Base-by-base conservation (phyloP, 257 asterid species). In the Ocimum tenuiflorum region DNA sequence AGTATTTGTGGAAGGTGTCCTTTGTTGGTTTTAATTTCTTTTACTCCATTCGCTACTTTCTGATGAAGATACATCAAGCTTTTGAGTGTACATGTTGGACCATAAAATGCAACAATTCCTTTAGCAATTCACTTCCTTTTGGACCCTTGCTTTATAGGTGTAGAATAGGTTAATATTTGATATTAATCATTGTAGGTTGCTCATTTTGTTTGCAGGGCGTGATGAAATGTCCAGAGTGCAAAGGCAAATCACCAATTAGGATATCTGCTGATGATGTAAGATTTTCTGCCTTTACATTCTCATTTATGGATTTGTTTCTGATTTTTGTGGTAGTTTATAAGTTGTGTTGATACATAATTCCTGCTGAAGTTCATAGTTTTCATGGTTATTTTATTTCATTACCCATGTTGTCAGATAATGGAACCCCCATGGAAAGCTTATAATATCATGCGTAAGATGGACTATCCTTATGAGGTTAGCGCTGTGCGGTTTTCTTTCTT, bases 381-480 rank as follows among this genome's bases (percentile, higher is more conserved):
- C 41, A 46, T 23, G 20, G 38, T 49, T 53, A 45, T 20, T 17
- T 24, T 49, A 3, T 63, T 55, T 64, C 58, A 59, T 65, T 58
- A 45, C 70, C 6, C 8, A 19, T 59, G 10, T 60, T 22, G 20
- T 71, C 86, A 92, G 99, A 88, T 92, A 74, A 87, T 92, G 96
- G 97, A 89, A 85, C 96, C 99, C 75, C 97, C 97, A 41, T 92
- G 99, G 99, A 92, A 83, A 82, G 90, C 96, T 42, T 76, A 75
- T 68, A 84, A 84, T 72, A 73, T 92, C 81, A 77, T 92, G 96
- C 80, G 84, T 52, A 87, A 92, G 85, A 92, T 92, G 95, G 90
- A 87, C 67, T 92, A 89, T 79, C 99, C 99, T 27, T 92, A 89
- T 5, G 99, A 92, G 99, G 99, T 80, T 60, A 75, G 92, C 77